A percentile compares a stretch with the other conserved stretches of the same genome.
These are phyloP conservation scores for Camellia japonica DNA, from an alignment of 148 eudicot genomes.

Conservation along the genomic window DNA sequence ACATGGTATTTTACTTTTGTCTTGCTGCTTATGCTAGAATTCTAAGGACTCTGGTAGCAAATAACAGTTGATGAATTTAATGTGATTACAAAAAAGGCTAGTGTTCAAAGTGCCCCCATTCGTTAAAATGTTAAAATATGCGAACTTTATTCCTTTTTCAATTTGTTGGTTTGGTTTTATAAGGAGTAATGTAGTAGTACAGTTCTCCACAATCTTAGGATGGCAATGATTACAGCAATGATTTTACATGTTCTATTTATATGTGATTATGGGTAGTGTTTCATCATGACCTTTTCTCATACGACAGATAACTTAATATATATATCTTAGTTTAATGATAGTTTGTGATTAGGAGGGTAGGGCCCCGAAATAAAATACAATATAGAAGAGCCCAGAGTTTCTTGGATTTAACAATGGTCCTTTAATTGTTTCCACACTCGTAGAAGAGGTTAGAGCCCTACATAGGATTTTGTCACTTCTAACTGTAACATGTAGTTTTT, in stretches of 20 bases:
- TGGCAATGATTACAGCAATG: background rate
- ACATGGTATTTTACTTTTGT: too few relatives aligned
- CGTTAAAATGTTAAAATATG: too few relatives aligned
- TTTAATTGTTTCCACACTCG: background rate
- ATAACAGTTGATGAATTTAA: too few relatives aligned
- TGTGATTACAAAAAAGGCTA: too few relatives aligned
- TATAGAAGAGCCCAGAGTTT: background rate
- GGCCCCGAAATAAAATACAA: background rate
- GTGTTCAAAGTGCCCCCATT: too few relatives aligned
- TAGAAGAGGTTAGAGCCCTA: too few relatives aligned
- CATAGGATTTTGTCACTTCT: too few relatives aligned
- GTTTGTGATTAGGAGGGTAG: slow-evolving; percentile 1
- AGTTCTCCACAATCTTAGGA: background rate
- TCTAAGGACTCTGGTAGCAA: too few relatives aligned
- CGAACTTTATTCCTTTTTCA: background rate
- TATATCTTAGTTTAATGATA: background rate
- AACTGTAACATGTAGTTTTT: slow-evolving; percentile 7
- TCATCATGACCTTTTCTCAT: background rate
- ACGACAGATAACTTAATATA: background rate
- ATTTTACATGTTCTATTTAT: background rate
- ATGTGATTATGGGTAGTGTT: background rate
- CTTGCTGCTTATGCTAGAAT: too few relatives aligned
- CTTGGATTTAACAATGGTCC: slow-evolving; percentile 13
- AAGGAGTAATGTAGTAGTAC: background rate
- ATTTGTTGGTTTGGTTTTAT: background rate